Base-by-base conservation (phyloP, 2,329 filamentous ascomycete species). In the Sordariomycetes sp. region DNA sequence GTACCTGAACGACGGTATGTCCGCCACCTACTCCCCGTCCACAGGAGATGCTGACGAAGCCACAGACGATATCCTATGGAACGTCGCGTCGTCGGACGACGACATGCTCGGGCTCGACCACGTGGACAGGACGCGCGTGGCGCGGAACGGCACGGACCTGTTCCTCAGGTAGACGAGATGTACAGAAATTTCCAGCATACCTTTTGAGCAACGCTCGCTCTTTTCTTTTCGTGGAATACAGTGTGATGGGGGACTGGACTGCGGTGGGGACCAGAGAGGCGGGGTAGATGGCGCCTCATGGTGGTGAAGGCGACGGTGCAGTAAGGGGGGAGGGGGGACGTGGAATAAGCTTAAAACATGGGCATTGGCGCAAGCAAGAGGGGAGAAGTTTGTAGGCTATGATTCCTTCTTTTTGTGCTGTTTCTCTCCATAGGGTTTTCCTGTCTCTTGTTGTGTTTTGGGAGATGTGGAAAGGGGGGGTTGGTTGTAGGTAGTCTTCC, bases 1-100 rank as follows among this genome's bases (percentile, higher is more conserved):
- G 59, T 95, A 95, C 72, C 76, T 99, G 53, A 84, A 86, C 63
- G 94, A 97, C 73, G 90, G 92, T 96, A 74, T 77, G 85, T 56
- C 1, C 22, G 4, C 2, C 4, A 54, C 32, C 53, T 69, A 15
- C 20, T 53, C 24, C 10, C 36, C 10, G 13, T 54, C 10, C 13
- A 50, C 10, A 1, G 12, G 17, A 10, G 17, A 45, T 34, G 12
- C 45, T 50, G 3, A 17, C 69, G 66, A 62, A 68, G 17, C n/a
- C 20, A 15, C 52, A 86, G 81, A 84, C 62, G 78, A 85, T 64
- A 70, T 83, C 54, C 68, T 86, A 28, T 84, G 71, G 73, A 77
- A 76, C 57, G 66, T 75, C 62, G 74, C 71, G 58, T 69, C 66
- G 28, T 73, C 71, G 3, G 77, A 82, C 28, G 84, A 87, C 60